These are phyloP conservation scores for Alectoria sarmentosa DNA, from an alignment of 495 filamentous ascomycete species.

Conservation along the genomic window DNA sequence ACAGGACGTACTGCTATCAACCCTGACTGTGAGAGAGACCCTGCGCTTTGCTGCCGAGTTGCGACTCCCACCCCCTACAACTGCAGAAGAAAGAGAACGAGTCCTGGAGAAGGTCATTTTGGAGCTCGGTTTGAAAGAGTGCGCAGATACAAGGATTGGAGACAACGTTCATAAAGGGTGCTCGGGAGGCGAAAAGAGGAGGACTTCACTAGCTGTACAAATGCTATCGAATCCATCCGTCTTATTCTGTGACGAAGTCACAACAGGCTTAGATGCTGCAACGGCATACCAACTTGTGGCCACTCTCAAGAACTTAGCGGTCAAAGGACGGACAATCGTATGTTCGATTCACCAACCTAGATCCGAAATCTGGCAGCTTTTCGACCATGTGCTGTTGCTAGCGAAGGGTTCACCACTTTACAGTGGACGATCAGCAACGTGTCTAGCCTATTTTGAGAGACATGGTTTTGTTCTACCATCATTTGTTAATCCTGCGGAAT, in stretches of 20 bases:
- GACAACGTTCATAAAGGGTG: conserved; percentile 62
- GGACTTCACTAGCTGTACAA: conserved; percentile 68
- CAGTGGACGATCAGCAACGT: conserved; percentile 46
- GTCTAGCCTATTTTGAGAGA: conserved; percentile 50
- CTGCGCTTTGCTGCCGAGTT: conserved; percentile 64
- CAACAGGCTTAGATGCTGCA: conserved; percentile 66
- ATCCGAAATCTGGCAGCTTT: conserved; percentile 68
- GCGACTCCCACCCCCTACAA: conserved; percentile 54
- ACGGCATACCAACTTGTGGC: conserved; percentile 66
- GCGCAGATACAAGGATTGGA: conserved; percentile 63
- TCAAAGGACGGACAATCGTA: conserved; percentile 61
- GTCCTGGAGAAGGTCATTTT: conserved; percentile 68
- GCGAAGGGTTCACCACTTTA: conserved; percentile 58
- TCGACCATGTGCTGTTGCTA: conserved; percentile 60
- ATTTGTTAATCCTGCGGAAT: conserved; percentile 70
- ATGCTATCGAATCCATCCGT: conserved; percentile 67
- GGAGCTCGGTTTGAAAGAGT: conserved; percentile 66
- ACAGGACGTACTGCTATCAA: conserved; percentile 63
- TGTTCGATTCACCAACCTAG: conserved; percentile 68
- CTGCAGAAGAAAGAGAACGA: conserved; percentile 45
- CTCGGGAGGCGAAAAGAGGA: conserved; percentile 68
- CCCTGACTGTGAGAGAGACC: conserved; percentile 66
- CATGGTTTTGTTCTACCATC: conserved; percentile 50
- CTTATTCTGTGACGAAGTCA: conserved; percentile 69
- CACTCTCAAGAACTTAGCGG: conserved; percentile 57